Evolutionary conservation across 371 early-diverging fungal species (phyloP), one percentile per base, ranked within the genome.

Genomic region (Umbelopsis sp.): DNA sequence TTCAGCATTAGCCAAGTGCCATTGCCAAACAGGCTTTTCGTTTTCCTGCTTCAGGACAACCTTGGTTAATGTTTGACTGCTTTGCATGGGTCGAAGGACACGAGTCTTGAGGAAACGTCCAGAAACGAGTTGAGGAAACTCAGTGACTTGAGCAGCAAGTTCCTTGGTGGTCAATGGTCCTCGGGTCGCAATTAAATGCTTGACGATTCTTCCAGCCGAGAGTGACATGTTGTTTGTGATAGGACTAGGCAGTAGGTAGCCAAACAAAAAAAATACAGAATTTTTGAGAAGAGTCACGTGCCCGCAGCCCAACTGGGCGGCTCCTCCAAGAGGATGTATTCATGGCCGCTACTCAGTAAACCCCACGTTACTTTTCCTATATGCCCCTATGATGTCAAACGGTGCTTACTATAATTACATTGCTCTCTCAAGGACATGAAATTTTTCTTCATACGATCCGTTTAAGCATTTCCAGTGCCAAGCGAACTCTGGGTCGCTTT

Each of bases 171-270:
- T 57, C 57, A 57, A 37, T 12, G 57, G 57, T 14, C 57, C 57
- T 18, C 57, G 57, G 18, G 57, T 57, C 16, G 57, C 57, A 57
- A 57, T 57, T 29, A 57, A 57, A 57, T 57, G 57, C 57, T 57
- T 57, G 57, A 57, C 29, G n/a, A 57, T 57, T 57, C 57, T 57
- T 57, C 57, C 57, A 57, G 57, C 57, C 18, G 57, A 57, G 35
- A 25, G 57, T 35, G 57, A 57, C 57, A 57, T 57, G 57, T 16
- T 48, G 7, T 14, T 57, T 32, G 29, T 35, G 1, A 11, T 14
- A 16, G 25, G 29, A 10, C 35, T 32, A 35, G 53, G 35, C 7
- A 57, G 35, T 12, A 0, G 5, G 10, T 18, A 3, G 7, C 18
- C 35, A 57, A 57, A 57, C 12, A 57, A 35, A 18, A 57, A 32